Base-by-base conservation (phyloP, 2,329 filamentous ascomycete species). In the Phaeosphaeriaceae sp. region DNA sequence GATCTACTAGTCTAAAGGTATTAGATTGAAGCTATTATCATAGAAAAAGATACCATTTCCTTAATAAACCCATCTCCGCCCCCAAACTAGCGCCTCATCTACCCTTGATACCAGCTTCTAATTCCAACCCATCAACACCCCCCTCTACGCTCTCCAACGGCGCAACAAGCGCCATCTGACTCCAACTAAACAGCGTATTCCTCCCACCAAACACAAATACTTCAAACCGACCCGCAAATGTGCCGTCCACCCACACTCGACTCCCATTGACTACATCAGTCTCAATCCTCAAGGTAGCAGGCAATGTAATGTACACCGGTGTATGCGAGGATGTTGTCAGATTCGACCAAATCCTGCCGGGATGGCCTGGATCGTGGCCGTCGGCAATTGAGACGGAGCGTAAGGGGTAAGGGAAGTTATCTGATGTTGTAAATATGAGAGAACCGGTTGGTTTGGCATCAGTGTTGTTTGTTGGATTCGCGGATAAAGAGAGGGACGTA, bases 91-190 rank as follows among this genome's bases (percentile, higher is more conserved):
- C 21, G 17, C 23, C 16, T 16, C 21, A 29, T 9, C 15, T 6
- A 12, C 20, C 18, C 1, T 18, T 8, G 6, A 48, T 28, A 2
- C 52, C 52, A 32, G 17, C 32, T 30, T 58, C 49, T 13, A 60
- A 29, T 6, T 45, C 18, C n/a, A 58, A 2, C 1, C 11, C 28
- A 46, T 66, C 53, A 20, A 74, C 44, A 0, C 64, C 70, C 1
- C 74, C 73, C 11, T 61, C 45, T 3, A 72, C 40, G 1, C 35
- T 50, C 6, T 79, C 70, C 30, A 82, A 47, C 0, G 80, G 80
- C 7, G 80, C 80, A 11, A 82, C 81, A 58, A 83, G 77, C 1
- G 81, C 80, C 80, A 83, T 83, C 61, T 82, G 80, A 51, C 76
- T 81, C 81, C 80, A 83, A 26, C 79, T 81, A 38, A 81, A 79